phyloP scores from a whole-genome alignment of 177 flowering plant genomes.

The Vitis hybrid region DNA sequence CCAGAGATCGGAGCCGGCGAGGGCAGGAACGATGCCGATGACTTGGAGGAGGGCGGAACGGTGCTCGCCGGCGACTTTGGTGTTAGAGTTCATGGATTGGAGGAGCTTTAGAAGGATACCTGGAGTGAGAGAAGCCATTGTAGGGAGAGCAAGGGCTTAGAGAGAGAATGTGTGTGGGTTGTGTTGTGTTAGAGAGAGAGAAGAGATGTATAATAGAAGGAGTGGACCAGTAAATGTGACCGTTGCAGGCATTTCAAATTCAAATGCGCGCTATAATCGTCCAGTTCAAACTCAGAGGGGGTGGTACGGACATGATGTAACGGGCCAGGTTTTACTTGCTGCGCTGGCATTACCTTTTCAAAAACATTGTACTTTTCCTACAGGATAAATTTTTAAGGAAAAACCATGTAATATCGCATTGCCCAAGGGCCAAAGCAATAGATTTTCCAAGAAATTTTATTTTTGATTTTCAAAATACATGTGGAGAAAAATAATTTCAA shows the following conservation, averaged over 20 bases:
- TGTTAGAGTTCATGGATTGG: conserved; percentile 71
- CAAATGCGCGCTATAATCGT: conserved; percentile 16
- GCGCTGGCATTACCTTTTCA: no score
- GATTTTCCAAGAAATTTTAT: no score
- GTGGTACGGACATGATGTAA: no score
- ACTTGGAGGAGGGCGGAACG: conserved; percentile 79
- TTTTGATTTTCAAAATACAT: no score
- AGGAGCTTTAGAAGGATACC: conserved; percentile 89
- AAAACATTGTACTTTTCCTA: no score
- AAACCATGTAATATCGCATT: no score
- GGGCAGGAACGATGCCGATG: conserved; percentile 80
- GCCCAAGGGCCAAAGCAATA: no score
- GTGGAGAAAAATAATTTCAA: no score
- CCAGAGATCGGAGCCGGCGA: conserved; percentile 68
- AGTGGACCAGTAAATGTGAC: conserved; percentile 3
- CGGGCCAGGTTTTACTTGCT: no score
- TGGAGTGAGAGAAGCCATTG: conserved; percentile 83
- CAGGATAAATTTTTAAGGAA: no score
- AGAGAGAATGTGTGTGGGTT: background rate
- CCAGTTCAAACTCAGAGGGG: background rate
- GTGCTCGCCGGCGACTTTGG: conserved; percentile 80
- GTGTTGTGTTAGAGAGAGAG: background rate
- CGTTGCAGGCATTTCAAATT: conserved; percentile 34
- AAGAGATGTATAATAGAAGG: background rate
- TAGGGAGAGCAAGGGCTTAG: background rate